Evolutionary conservation across 768 basidiomycete species (phyloP).

Genomic region (Russula dissimulans): DNA sequence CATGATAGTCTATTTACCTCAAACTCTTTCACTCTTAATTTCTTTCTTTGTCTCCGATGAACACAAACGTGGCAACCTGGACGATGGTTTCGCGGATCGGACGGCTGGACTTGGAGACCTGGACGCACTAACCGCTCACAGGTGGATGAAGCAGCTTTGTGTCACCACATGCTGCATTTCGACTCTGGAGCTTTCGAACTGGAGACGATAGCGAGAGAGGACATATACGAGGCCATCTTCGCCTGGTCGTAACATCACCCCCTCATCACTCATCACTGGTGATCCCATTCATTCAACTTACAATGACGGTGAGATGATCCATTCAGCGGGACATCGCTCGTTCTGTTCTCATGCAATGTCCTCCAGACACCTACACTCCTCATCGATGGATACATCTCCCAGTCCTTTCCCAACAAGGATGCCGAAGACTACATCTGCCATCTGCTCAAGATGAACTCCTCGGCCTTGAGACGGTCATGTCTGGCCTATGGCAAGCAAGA

Average conservation of each 20-base stretch:
- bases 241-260: neutral
- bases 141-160: neutral
- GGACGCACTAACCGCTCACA: neutral
- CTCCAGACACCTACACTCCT: neutral
- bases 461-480: neutral
- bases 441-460: slow-evolving; percentile 3
- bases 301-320: too few species aligned
- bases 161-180: neutral
- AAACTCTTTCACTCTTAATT: too few species aligned
- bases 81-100: neutral
- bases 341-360: neutral
- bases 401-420: neutral
- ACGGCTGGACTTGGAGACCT: neutral
- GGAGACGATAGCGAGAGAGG: neutral
- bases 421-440: slow-evolving; percentile 1
- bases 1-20: too few species aligned
- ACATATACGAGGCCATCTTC: slow-evolving; percentile 1
- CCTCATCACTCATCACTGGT: neutral
- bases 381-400: slow-evolving; percentile 9
- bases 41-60: neutral
- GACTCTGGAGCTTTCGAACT: neutral
- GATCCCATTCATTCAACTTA: too few species aligned
- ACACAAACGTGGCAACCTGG: neutral
- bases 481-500: neutral
- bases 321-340: too few species aligned